Conservation (phyloP, 306 rosid genomes). For the Glycine soja region DNA sequence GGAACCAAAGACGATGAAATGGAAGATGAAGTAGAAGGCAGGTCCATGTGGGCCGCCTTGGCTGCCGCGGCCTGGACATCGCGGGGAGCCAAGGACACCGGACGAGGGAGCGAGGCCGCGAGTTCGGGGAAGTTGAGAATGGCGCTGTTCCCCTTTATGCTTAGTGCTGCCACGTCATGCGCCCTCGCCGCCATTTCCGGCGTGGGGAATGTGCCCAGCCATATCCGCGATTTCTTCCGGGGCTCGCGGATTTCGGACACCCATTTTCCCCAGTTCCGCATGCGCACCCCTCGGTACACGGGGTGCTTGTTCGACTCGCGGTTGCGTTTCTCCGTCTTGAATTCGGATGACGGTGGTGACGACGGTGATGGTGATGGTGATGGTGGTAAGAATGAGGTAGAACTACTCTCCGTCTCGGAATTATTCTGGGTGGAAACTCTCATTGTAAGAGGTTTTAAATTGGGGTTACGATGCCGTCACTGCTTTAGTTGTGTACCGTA, state of each 20-base stretch:
- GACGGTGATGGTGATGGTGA: neutral
- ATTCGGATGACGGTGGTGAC: neutral
- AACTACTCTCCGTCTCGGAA: constrained; percentile 60
- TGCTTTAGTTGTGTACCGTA: too few species aligned
- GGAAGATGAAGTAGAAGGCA: constrained; percentile 11
- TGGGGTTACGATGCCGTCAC: too few species aligned
- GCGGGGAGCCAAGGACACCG: constrained; percentile 70
- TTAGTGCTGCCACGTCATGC: constrained; percentile 88
- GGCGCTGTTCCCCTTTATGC: constrained; percentile 78
- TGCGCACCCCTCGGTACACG: constrained; percentile 79
- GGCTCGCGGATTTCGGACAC: constrained; percentile 99
- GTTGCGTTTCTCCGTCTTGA: constrained; percentile 46
- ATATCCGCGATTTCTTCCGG: constrained; percentile 89
- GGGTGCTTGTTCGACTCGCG: constrained; percentile 71
- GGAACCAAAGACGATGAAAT: neutral
- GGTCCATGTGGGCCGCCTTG: constrained; percentile 80
- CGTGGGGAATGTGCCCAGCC: constrained; percentile 90
- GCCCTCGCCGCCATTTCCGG: constrained; percentile 99
- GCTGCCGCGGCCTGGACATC: constrained; percentile 86
- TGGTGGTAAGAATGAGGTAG: constrained; percentile 54
- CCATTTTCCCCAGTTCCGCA: constrained; percentile 99
- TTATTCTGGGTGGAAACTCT: constrained; percentile 49
- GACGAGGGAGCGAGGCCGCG: constrained; percentile 72
- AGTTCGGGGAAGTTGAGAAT: constrained; percentile 88
- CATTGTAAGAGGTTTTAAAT: constrained; percentile 21